Evolutionary conservation across 306 rosid genomes (phyloP).

Genomic region (Lathyrus oleraceus): DNA sequence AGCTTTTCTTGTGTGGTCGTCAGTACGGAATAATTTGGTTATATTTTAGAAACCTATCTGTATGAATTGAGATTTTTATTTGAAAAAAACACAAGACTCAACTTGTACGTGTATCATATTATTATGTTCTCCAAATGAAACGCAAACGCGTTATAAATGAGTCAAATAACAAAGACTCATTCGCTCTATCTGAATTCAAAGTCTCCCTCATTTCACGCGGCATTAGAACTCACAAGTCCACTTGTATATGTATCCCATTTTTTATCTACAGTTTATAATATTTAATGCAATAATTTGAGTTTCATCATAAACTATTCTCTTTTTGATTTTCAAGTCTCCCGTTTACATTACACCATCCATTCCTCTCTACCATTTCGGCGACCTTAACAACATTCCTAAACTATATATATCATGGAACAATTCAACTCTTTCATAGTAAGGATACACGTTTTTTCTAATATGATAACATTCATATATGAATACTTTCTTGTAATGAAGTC

Average conservation of each 20-base stretch:
- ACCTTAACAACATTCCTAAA: background rate
- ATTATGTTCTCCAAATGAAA: background rate
- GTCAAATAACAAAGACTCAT: background rate
- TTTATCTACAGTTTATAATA: too few species aligned
- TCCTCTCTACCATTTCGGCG: too few species aligned
- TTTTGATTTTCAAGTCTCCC: background rate
- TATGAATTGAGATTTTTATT: too few species aligned
- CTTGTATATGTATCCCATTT: background rate
- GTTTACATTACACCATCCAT: background rate
- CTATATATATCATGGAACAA: background rate
- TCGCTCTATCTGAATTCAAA: background rate
- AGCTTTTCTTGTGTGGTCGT: too few species aligned
- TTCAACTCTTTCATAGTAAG: too few species aligned
- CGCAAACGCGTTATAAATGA: conserved; percentile 1
- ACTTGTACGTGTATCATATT: background rate
- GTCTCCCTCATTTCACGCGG: background rate
- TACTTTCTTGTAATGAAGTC: background rate
- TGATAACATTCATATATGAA: background rate
- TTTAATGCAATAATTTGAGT: background rate
- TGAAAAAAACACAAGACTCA: background rate
- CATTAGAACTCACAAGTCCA: background rate
- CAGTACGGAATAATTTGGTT: too few species aligned
- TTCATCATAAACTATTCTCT: background rate
- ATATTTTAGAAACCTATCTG: too few species aligned
- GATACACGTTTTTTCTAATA: background rate